Conservation (phyloP, 202 grass and related monocot species). For the Eragrostis tef region DNA sequence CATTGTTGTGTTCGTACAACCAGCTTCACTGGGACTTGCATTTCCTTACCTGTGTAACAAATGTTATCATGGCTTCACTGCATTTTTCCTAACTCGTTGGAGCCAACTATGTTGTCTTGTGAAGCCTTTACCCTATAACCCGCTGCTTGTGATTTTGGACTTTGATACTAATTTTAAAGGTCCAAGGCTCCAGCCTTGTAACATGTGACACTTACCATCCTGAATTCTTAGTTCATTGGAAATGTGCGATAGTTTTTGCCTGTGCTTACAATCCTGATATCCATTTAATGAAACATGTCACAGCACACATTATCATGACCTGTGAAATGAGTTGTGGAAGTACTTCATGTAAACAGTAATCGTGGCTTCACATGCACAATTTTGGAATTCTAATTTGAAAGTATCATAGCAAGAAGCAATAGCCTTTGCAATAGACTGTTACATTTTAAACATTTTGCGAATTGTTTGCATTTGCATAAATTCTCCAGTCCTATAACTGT, state of each 20-base stretch:
- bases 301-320: not conserved
- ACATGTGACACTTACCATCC: not conserved
- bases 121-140: not conserved
- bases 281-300: conserved; percentile 13
- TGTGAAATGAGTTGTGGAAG: not conserved
- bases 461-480: not conserved
- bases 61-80: too few species aligned
- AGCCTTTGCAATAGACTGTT: not conserved
- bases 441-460: not conserved
- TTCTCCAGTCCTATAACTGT: not conserved
- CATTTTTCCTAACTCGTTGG: too few species aligned
- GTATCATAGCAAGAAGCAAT: conserved; percentile 12
- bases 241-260: not conserved
- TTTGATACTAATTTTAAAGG: too few species aligned
- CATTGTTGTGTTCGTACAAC: not conserved
- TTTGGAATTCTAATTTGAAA: not conserved
- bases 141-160: too few species aligned
- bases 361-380: not conserved
- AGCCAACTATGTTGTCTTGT: too few species aligned
- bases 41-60: too few species aligned
- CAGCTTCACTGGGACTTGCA: too few species aligned
- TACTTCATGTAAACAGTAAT: not conserved
- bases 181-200: not conserved
- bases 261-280: not conserved
- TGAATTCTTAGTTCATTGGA: not conserved